A percentile compares a stretch with the other conserved stretches of the same genome.
These are phyloP conservation scores for Syzygium jambos DNA, from an alignment of 345 rosid species.

Conservation along the genomic window DNA sequence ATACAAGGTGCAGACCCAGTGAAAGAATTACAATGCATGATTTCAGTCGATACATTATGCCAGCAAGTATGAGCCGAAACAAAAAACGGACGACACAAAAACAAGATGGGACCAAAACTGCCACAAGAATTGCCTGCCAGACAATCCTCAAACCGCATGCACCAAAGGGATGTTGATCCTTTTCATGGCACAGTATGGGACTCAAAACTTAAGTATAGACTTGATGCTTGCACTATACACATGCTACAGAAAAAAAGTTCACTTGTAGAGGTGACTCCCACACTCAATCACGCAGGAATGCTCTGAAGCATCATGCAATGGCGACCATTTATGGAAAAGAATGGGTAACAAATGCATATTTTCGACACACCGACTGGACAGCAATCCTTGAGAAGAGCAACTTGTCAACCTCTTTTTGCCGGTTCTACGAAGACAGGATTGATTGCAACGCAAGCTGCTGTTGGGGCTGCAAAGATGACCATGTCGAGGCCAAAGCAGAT, in stretches of 20 bases:
- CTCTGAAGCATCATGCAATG: conserved; percentile 26
- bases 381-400: conserved; percentile 8
- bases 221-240: conserved; percentile 29
- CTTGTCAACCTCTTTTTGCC: not conserved
- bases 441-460: conserved; percentile 91
- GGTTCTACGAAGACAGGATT: conserved; percentile 61
- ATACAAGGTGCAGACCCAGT: conserved; percentile 12
- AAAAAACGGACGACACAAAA: not conserved
- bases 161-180: not conserved
- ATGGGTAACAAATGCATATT: conserved; percentile 20
- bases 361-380: conserved; percentile 17
- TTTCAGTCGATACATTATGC: conserved; percentile 1
- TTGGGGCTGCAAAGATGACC: conserved; percentile 90
- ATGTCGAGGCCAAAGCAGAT: conserved; percentile 77
- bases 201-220: conserved; percentile 8
- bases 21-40: conserved; percentile 43
- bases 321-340: conserved; percentile 28
- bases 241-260: conserved; percentile 29
- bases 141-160: conserved; percentile 17
- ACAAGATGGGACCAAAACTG: conserved; percentile 46
- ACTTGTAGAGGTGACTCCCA: conserved; percentile 22
- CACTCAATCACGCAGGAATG: conserved; percentile 21
- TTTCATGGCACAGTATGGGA: conserved; percentile 8
- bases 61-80: not conserved
- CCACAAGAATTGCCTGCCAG: conserved; percentile 26